Percentiles rank a stretch among this genome's conserved stretches.
Evolutionary conservation across 306 rosid species (phyloP).

Genomic region (Prunus mume): DNA sequence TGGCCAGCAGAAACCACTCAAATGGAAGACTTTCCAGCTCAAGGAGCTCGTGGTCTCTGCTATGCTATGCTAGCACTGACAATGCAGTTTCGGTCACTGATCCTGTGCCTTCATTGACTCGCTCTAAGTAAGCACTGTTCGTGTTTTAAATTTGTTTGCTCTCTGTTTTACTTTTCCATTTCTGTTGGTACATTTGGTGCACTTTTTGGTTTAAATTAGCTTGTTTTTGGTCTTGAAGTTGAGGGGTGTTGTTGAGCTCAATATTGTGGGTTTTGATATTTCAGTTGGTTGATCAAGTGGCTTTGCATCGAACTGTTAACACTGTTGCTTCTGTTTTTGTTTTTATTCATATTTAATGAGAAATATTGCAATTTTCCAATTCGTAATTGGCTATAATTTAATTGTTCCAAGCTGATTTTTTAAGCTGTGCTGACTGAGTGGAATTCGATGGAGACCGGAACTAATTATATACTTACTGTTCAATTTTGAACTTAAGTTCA

Average conservation of each 20-base stretch:
- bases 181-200: not conserved
- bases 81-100: constrained; percentile 31
- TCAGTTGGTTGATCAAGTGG: not conserved
- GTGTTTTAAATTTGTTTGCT: not conserved
- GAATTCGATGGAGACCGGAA: not conserved
- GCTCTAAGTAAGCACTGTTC: constrained; percentile 23
- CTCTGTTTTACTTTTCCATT: not conserved
- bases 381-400: not conserved
- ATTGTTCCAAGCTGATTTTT: not conserved
- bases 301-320: constrained; percentile 10
- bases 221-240: not conserved
- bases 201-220: not conserved
- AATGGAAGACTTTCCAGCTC: constrained; percentile 18
- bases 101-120: constrained; percentile 23
- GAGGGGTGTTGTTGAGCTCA: not conserved
- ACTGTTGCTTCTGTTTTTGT: not conserved
- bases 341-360: not conserved
- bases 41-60: not conserved
- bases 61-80: constrained; percentile 17
- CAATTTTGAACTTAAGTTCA: not conserved
- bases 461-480: not conserved
- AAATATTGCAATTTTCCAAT: not conserved
- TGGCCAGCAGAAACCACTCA: constrained; percentile 9
- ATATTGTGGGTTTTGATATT: not conserved
- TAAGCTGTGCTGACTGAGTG: not conserved